These are phyloP conservation scores for Dothistroma pini DNA, from an alignment of 2,329 filamentous ascomycete genomes.

Conservation along the genomic window DNA sequence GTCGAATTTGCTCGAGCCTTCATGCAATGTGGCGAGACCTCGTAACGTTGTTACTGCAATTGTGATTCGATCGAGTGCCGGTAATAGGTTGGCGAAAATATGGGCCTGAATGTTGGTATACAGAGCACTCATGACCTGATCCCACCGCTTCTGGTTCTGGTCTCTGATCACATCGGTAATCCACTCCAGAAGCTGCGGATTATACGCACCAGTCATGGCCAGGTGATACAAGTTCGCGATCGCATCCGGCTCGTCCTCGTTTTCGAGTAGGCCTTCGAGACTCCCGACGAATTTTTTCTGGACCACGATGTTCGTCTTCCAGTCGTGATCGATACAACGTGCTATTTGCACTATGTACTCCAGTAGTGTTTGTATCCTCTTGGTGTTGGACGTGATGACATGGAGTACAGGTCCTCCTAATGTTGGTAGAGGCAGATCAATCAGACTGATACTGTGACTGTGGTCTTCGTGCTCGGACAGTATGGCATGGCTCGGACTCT, in stretches of 20 bases:
- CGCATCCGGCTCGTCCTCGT: constrained; percentile 61
- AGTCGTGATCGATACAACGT: constrained; percentile 74
- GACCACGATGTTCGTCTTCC: constrained; percentile 76
- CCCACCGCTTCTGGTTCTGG: constrained; percentile 76
- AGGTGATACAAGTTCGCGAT: constrained; percentile 78
- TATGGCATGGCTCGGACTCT: constrained; percentile 72
- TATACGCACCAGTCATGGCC: constrained; percentile 77
- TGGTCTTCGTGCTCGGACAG: constrained; percentile 38
- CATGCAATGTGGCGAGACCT: constrained; percentile 78
- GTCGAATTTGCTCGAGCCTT: constrained; percentile 57
- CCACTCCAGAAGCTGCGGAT: constrained; percentile 76
- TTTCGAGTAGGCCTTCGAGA: constrained; percentile 69
- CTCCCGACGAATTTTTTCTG: constrained; percentile 16
- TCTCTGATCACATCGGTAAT: constrained; percentile 45
- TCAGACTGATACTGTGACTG: constrained; percentile 10
- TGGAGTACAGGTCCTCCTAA: constrained; percentile 62
- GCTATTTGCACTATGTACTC: constrained; percentile 81
- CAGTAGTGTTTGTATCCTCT: constrained; percentile 76
- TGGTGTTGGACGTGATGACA: constrained; percentile 79
- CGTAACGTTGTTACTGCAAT: constrained; percentile 79
- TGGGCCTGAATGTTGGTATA: constrained; percentile 74
- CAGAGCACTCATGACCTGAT: constrained; percentile 75
- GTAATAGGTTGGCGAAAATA: constrained; percentile 82
- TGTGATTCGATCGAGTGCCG: constrained; percentile 76
- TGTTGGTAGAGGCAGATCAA: constrained; percentile 28